Base-by-base conservation (phyloP, 164 flowering plant genomes). In the Liriodendron chinense region DNA sequence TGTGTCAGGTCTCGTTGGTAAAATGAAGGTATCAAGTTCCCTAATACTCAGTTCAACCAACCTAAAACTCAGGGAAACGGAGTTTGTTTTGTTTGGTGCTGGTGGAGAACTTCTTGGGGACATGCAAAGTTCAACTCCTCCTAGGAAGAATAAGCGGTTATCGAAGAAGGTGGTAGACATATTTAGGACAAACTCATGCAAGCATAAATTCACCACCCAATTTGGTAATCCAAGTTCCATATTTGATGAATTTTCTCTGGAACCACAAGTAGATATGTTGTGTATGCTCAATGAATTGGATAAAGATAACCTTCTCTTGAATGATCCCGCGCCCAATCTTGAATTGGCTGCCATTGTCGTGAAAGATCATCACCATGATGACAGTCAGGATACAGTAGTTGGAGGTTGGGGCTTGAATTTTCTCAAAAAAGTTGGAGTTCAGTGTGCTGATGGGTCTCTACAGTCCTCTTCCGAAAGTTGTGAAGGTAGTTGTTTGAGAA, bases 331-430 rank as follows among this genome's bases (percentile, higher is more conserved):
- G n/a, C 90, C 93, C 68, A 88, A 89, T 84, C 81, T 87, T 78
- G 96, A 96, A 84, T 74, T 89, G 82, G 94, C 92, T 75, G 95
- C 98, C 72, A 84, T 96, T 65, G 76, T 94, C 65, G 86, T 91
- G 75, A 90, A 80, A 79, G 83, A 87, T 14, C 83, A 78, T 75
- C 57, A 82, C 12, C 84, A 63, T 62, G 80, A 76, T 14, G 66
- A 69, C 56, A 73, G 10, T 65, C 78, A 81, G 59, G 76, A 78
- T 75, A 82, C 75, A 66, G 74, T 83, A 65, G 72, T 57, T 53
- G 98, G 92, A 77, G 98, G 99, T 24, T 94, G 98, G 99, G 99
- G 99, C 57, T 79, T 94, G 81, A 92, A 91, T 73, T 94, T 96
- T 84, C 91, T 96, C 28, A 85, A 85, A 78, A 87, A 88, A 72